Evolutionary conservation across 495 filamentous ascomycete species (phyloP), one percentile per base, ranked within the genome.

Genomic region (Tetracladium setigerum): DNA sequence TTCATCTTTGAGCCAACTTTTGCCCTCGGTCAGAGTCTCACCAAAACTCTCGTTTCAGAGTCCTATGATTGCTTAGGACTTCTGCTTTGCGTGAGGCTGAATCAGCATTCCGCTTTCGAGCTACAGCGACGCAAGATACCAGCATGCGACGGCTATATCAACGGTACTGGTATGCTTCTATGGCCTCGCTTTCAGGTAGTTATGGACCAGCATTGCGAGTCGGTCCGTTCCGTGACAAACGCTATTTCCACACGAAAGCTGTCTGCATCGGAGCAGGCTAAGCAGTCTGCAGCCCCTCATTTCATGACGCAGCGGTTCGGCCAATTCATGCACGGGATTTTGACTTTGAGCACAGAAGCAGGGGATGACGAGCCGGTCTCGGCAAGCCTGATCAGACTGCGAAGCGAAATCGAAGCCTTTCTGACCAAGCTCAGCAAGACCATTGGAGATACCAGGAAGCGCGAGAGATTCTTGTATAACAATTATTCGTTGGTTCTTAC

Each of bases 101-200:
- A 92, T 58, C 94, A 98, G 55, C 86, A 89, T 53, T 79, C 87
- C 22, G 87, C 89, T 6, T 98, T 97, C 55, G 86, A 95, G 62
- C 74, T 95, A 7, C 92, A 98, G 62, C 77, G 92, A 6, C 81
- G 91, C 38, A 88, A 90, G 57, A 79, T 95, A 2, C 94, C 92
- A 9, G 82, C 87, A 4, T 82, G 85, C 2, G 92, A 98, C 49
- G 77, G 78, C 24, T 97, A 97, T 62, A 83, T 96, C 57, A 98
- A 97, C 62, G 89, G 82, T 14, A 92, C 88, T 17, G 84, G 84
- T 54, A 97, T 98, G 91, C 79, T 87, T 7, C 79, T 98, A 5
- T 98, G 92, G 92, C 92, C 92, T 4, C 83, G 89, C 24, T 87
- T 98, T 60, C 94, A 97, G 67, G 75, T 84, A 17, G 79, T 92